Conservation (phyloP, 2,329 filamentous ascomycete genomes). For the Trichoderma koningii region DNA sequence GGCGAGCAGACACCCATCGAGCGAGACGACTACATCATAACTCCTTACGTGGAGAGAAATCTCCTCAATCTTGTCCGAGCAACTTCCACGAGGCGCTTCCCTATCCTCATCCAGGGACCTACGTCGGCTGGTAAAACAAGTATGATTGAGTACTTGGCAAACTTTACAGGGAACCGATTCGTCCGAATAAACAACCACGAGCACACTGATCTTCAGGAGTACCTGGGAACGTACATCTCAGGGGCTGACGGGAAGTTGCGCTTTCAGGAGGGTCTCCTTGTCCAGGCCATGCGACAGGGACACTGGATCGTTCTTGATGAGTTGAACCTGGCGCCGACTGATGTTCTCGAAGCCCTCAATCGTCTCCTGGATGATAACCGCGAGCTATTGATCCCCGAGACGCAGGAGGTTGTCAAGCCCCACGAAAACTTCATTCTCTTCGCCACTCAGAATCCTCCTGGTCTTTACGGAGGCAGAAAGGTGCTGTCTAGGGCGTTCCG, state of each 20-base stretch:
- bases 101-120: slow-evolving; percentile 92
- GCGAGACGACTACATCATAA: slow-evolving; percentile 91
- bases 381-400: slow-evolving; percentile 93
- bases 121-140: slow-evolving; percentile 98
- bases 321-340: slow-evolving; percentile 92
- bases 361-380: slow-evolving; percentile 93
- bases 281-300: slow-evolving; percentile 87
- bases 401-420: slow-evolving; percentile 88
- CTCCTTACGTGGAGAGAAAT: slow-evolving; percentile 91
- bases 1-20: slow-evolving; percentile 66
- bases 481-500: slow-evolving; percentile 90
- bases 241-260: slow-evolving; percentile 78
- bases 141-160: slow-evolving; percentile 99
- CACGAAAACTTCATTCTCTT: slow-evolving; percentile 98
- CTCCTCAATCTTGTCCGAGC: slow-evolving; percentile 92
- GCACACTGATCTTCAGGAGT: slow-evolving; percentile 97
- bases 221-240: slow-evolving; percentile 91
- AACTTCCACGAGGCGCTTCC: slow-evolving; percentile 87
- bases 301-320: slow-evolving; percentile 99
- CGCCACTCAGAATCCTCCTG: slow-evolving; percentile 94
- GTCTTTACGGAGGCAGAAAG: slow-evolving; percentile 93
- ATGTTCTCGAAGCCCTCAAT: slow-evolving; percentile 95
- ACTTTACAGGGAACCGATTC: slow-evolving; percentile 93
- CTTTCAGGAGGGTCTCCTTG: slow-evolving; percentile 92
- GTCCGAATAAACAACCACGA: slow-evolving; percentile 99